These are phyloP conservation scores for Ormosia emarginata DNA, from an alignment of 306 rosid genomes.

Conservation along the genomic window DNA sequence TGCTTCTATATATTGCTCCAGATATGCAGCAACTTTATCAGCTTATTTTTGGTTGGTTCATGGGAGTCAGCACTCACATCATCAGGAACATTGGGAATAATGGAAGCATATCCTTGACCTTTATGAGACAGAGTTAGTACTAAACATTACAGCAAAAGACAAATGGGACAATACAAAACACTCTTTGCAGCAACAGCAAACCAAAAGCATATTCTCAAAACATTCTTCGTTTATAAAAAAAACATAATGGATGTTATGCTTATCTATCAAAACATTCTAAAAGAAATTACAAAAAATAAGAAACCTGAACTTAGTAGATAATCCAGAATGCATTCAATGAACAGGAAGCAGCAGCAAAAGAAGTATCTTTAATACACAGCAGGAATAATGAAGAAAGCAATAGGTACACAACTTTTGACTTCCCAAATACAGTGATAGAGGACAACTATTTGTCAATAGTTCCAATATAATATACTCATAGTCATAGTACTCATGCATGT, in stretches of 20 bases:
- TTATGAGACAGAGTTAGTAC: conserved; percentile 17
- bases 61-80: conserved; percentile 51
- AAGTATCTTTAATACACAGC: not conserved
- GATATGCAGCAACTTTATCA: conserved; percentile 55
- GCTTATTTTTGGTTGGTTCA: conserved; percentile 52
- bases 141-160: not conserved
- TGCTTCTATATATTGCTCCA: conserved; percentile 78
- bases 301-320: not conserved
- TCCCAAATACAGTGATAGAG: not conserved
- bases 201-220: not conserved
- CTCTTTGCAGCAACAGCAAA: not conserved
- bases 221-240: not conserved
- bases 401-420: not conserved
- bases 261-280: not conserved
- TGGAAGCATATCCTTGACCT: conserved; percentile 88
- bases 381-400: conserved; percentile 2
- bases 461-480: not conserved
- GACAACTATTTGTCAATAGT: conserved; percentile 1
- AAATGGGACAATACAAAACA: not conserved
- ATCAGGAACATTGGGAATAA: conserved; percentile 68
- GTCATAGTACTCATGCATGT: not conserved
- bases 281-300: too few relatives aligned
- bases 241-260: too few relatives aligned
- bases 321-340: not conserved
- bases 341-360: not conserved